Base-by-base conservation (phyloP, 2,329 filamentous ascomycete genomes). In the Beauveria asiatica region DNA sequence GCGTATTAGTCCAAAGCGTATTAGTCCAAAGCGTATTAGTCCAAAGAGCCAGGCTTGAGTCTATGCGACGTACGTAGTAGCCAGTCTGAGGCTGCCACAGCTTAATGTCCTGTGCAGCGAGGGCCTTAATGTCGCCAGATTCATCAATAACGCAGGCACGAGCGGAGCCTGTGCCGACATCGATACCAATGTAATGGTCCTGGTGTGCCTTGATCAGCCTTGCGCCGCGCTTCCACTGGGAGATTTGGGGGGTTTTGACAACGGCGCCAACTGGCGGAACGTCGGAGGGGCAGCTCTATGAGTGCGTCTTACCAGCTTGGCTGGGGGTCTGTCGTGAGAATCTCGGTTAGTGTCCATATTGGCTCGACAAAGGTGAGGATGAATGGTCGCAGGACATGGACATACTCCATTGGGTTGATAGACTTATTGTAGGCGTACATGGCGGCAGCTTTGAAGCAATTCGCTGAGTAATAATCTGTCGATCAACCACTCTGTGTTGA, bases 121-220 rank as follows among this genome's bases (percentile, higher is more conserved):
- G 73, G 16, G 82, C 84, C 70, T 86, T 86, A 75, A 99, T 97
- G 70, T 97, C 91, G 57, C 94, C 94, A 45, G 88, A 86, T 63
- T 86, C 83, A 72, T 97, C 90, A 74, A 99, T 96, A 71, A 99
- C 91, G 75, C 94, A 97, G 59, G 94, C 94, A 71, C 94, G 85
- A 44, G 93, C 94, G 72, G 91, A 96, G 60, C 94, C 94, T 21
- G 94, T 99, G 57, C 94, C 94, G 55, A 99, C 93, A 76, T 99
- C 94, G 67, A 99, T 90, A 63, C 93, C 93, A 70, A 97, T 83
- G 69, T 82, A 86, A 67, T 86, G 80, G 63, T 84, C 80, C 75
- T 84, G 62, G 1, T 33, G 5, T 46, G n/a, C 17, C 2, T 2
- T 5, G 3, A 16, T 61, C 19, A 66, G 33, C 11, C 27, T n/a